Percentiles rank a stretch among this genome's conserved stretches.
phyloP scores from a whole-genome alignment of 2,329 filamentous ascomycete genomes.

The Ceratocystis smalleyi region DNA sequence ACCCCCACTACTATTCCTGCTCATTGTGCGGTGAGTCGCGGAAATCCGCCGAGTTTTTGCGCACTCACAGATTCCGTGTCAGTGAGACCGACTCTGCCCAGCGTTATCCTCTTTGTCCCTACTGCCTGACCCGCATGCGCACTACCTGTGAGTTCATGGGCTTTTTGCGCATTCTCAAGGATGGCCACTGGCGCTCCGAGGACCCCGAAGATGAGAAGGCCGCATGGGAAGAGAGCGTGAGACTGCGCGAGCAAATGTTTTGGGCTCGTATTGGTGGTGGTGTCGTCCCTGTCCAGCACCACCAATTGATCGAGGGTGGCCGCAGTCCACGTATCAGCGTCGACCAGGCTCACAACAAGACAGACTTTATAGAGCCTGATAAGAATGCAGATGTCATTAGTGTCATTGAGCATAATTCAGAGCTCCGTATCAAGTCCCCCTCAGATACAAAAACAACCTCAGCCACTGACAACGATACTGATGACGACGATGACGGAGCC shows the following conservation, averaged over 20 bases:
- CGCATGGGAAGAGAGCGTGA: slow-evolving; percentile 89
- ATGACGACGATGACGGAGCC: not conserved
- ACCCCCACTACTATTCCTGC: slow-evolving; percentile 51
- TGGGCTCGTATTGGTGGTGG: slow-evolving; percentile 88
- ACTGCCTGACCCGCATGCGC: slow-evolving; percentile 69
- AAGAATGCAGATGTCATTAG: not conserved
- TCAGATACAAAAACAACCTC: not conserved
- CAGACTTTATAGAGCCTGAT: not conserved
- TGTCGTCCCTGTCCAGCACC: slow-evolving; percentile 49
- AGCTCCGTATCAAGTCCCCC: not conserved
- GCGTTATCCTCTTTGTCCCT: slow-evolving; percentile 76
- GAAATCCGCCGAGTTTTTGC: slow-evolving; percentile 52
- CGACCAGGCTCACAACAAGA: not conserved
- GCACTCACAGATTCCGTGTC: slow-evolving; percentile 77
- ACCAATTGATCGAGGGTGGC: not conserved
- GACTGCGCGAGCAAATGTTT: slow-evolving; percentile 86
- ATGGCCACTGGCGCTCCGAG: slow-evolving; percentile 78
- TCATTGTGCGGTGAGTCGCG: slow-evolving; percentile 77
- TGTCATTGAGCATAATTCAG: not conserved
- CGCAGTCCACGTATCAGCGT: slow-evolving; percentile 25
- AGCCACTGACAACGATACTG: not conserved
- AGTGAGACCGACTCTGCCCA: slow-evolving; percentile 77
- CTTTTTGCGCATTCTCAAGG: slow-evolving; percentile 79
- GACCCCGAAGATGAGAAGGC: slow-evolving; percentile 70
- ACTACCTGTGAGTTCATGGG: slow-evolving; percentile 86